Conservation (phyloP, 164 flowering plant species). For the Magnolia officinalis region DNA sequence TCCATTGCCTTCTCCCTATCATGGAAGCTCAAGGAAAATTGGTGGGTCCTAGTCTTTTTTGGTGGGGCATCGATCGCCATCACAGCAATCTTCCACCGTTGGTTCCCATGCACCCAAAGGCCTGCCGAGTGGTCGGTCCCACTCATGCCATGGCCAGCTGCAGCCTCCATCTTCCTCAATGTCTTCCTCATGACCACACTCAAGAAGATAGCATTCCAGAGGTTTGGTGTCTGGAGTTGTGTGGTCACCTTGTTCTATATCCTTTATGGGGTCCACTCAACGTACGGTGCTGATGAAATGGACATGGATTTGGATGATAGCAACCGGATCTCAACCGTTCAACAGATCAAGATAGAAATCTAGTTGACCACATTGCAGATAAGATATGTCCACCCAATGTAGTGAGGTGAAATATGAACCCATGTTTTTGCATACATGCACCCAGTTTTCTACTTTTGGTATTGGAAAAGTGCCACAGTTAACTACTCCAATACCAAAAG, state of each 20-base stretch:
- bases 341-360: constrained; percentile 40
- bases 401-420: not conserved
- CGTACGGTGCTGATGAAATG: constrained; percentile 57
- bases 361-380: not conserved
- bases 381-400: not conserved
- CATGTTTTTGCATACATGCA: not conserved
- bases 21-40: constrained; percentile 48
- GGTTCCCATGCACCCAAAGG: constrained; percentile 21
- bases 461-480: not conserved
- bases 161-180: constrained; percentile 65
- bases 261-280: constrained; percentile 79
- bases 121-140: constrained; percentile 58
- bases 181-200: constrained; percentile 65
- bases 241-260: constrained; percentile 57
- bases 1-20: constrained; percentile 59
- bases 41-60: constrained; percentile 46
- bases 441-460: not conserved
- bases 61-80: constrained; percentile 33
- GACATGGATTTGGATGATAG: constrained; percentile 18
- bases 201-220: constrained; percentile 37
- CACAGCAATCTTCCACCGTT: constrained; percentile 46
- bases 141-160: constrained; percentile 88
- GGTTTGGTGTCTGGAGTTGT: constrained; percentile 71
- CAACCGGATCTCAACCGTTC: constrained; percentile 25
- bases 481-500: not conserved